Evolutionary conservation across 352 stramenopile species (phyloP).

Genomic region (Globisporangium rhizosaccharum): DNA sequence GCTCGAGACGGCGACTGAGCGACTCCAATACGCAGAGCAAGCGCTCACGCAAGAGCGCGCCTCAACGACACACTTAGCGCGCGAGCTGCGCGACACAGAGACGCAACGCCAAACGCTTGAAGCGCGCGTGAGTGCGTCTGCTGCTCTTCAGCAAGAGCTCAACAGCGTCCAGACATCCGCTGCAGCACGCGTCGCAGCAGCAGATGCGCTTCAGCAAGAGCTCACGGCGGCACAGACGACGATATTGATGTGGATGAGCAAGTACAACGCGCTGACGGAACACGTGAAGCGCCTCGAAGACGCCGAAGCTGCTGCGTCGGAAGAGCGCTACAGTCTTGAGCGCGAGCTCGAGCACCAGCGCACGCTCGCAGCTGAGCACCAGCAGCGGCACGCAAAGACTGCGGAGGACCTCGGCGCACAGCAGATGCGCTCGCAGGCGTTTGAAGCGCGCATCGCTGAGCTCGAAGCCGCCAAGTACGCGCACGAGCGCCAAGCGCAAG

Average conservation of each 20-base stretch:
- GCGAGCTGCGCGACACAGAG: neutral
- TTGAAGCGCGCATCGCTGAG: slow-evolving; percentile 13
- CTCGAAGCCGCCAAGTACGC: slow-evolving; percentile 3
- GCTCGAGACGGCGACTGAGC: slow-evolving; percentile 3
- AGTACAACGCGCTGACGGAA: slow-evolving; percentile 37
- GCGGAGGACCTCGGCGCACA: neutral
- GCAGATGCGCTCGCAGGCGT: slow-evolving; percentile 2
- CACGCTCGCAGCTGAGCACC: neutral
- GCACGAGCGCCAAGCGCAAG: neutral
- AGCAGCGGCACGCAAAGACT: neutral
- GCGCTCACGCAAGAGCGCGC: neutral
- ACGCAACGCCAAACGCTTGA: neutral
- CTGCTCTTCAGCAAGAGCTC: slow-evolving; percentile 1
- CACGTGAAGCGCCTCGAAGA: slow-evolving; percentile 30
- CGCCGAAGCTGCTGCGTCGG: slow-evolving; percentile 16
- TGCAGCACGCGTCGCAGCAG: neutral
- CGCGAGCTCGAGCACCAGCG: slow-evolving; percentile 13
- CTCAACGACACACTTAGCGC: neutral
- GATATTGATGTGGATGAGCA: slow-evolving; percentile 70
- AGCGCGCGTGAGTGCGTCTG: neutral
- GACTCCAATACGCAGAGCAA: neutral
- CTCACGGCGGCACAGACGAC: slow-evolving; percentile 47
- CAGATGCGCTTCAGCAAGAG: slow-evolving; percentile 24
- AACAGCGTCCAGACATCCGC: slow-evolving; percentile 1
- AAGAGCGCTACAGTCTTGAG: slow-evolving; percentile 30